phyloP scores from a whole-genome alignment of 495 filamentous ascomycete species.

The Talaromyces wortmannii region DNA sequence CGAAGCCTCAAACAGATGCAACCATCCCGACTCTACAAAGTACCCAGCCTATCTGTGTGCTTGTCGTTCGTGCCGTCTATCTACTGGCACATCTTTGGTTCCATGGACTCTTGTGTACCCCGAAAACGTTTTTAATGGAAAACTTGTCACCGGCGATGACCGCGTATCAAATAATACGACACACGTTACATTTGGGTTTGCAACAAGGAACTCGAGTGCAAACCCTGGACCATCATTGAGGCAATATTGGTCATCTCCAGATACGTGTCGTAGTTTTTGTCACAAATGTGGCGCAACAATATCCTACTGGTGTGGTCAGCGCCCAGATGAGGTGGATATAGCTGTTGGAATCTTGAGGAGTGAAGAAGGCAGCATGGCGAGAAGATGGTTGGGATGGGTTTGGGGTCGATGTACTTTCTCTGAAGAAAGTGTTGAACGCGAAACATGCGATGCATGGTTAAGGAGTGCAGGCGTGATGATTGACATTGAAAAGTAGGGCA shows the following conservation, averaged over 20 bases:
- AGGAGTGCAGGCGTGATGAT: not conserved
- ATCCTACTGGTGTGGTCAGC: not conserved
- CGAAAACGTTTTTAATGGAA: not conserved
- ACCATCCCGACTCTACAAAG: not conserved
- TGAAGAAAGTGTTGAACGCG: not conserved
- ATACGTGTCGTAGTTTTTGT: not conserved
- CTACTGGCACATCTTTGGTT: not conserved
- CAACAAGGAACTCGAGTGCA: not conserved
- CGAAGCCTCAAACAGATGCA: not conserved
- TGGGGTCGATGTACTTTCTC: not conserved
- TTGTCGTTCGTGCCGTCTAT: slow-evolving; percentile 1
- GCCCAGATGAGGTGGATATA: not conserved
- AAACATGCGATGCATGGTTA: not conserved
- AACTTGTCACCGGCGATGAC: not conserved
- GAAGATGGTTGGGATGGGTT: not conserved
- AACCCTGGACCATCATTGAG: not conserved
- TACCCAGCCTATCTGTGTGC: not conserved
- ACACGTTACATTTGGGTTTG: not conserved
- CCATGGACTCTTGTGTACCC: slow-evolving; percentile 1
- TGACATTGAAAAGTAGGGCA: too few relatives aligned
- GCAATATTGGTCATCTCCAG: not conserved
- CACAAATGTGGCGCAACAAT: not conserved
- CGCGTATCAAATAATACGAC: not conserved
- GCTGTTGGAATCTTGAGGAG: not conserved
- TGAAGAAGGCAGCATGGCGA: not conserved